Conservation (phyloP, 257 asterid species). For the Solanum neorickii region DNA sequence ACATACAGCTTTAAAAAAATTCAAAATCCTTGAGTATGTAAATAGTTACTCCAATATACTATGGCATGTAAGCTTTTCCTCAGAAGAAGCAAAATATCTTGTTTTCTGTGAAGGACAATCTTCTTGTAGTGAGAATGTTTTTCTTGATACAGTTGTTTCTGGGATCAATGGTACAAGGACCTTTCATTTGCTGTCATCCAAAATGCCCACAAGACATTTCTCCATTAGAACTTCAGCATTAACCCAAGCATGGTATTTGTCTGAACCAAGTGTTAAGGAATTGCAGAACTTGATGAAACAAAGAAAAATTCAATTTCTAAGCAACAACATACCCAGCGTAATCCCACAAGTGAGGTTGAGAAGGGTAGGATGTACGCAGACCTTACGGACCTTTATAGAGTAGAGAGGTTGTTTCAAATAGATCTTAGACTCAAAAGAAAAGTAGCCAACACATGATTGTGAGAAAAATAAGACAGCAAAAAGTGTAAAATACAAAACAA, state of each 20-base stretch:
- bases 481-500: neutral
- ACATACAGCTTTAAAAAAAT: neutral
- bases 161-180: neutral
- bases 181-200: conserved; percentile 42
- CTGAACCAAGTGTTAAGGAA: conserved; percentile 43
- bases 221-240: conserved; percentile 78
- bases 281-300: conserved; percentile 11
- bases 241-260: conserved; percentile 95
- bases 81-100: neutral
- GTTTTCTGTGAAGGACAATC: neutral
- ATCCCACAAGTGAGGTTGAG: neutral
- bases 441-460: neutral
- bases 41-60: neutral
- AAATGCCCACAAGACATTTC: conserved; percentile 78
- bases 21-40: neutral
- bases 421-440: neutral
- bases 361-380: neutral
- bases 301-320: neutral
- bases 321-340: neutral
- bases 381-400: neutral
- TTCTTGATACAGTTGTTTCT: neutral
- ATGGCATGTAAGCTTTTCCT: neutral
- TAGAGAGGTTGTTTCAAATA: neutral
- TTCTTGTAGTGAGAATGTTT: neutral
- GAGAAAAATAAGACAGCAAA: neutral